Base-by-base conservation (phyloP, 129 eudicot genomes). In the Heracleum sosnowskyi region DNA sequence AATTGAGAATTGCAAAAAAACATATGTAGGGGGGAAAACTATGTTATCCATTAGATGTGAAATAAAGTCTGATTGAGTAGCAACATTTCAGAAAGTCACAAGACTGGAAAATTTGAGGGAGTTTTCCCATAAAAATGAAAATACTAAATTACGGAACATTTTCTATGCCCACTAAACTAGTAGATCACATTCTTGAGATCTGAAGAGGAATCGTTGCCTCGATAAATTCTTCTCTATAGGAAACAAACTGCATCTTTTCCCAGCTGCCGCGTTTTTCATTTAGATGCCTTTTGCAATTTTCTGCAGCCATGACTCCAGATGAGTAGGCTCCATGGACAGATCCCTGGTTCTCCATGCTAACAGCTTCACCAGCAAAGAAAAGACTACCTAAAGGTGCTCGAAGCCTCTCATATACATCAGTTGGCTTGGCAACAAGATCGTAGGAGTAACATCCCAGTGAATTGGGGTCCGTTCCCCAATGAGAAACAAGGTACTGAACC, bases 331-430 rank as follows among this genome's bases (percentile, higher is more conserved):
- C 99, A 75, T 96, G 99, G 0, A 92, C 99, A 1, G 99, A 96
- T 26, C 99, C 99, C 78, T 96, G 99, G 76, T 96, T 91, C 74
- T 95, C 97, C 83, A 86, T 81, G 80, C 99, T 96, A 3, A 96
- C 97, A 1, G 99, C 99, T 90, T 95, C 99, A 60, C 99, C 99
- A 24, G 86, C 99, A 79, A 95, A 95, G 89, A 91, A 95, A 4
- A 95, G 89, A 87, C 87, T 90, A 20, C 94, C 96, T 78, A 92
- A 77, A 5, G 97, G 96, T 47, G 87, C 97, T 35, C 99, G 89
- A 42, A 95, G 91, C 82, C 93, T 84, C 17, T 95, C 99, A n/a
- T 95, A 95, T 46, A 90, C 85, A 74, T 95, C 99, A 2, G 83
- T 82, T 22, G 97, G 91, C 86, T 87, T 95, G 4, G 95, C 92